Conservation (phyloP, 805 yeast species). For the Metschnikowia arizonensis region DNA sequence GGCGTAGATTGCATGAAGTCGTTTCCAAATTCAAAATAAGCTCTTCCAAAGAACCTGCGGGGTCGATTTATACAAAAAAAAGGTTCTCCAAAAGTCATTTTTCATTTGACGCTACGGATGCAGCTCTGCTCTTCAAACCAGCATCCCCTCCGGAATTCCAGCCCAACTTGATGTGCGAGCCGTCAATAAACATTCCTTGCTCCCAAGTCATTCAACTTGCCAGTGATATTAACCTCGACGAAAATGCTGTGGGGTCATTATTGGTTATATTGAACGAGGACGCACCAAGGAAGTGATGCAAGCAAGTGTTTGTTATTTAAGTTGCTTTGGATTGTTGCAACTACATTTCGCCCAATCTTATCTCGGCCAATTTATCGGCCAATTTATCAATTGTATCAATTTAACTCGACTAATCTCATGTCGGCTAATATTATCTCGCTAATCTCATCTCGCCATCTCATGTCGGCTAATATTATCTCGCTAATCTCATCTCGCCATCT, state of each 20-base stretch:
- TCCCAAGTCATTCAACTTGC: conserved; percentile 8
- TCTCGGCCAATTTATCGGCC: too few relatives aligned
- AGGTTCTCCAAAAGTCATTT: conserved; percentile 1
- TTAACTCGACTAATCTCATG: too few relatives aligned
- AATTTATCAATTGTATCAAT: too few relatives aligned
- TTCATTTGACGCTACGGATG: conserved; percentile 1
- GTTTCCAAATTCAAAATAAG: background rate
- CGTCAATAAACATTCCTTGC: conserved; percentile 5
- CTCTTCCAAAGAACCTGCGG: background rate
- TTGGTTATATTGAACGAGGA: conserved; percentile 9
- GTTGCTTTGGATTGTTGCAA: background rate
- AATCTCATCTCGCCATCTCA: too few relatives aligned
- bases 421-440: too few relatives aligned
- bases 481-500: too few relatives aligned
- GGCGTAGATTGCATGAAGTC: conserved; percentile 3
- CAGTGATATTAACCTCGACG: conserved; percentile 11
- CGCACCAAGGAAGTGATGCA: background rate
- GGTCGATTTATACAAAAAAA: background rate
- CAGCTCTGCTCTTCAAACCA: background rate
- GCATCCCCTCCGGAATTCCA: background rate
- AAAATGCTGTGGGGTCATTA: conserved; percentile 13
- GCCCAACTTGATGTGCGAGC: background rate
- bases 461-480: too few relatives aligned
- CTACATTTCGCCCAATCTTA: background rate
- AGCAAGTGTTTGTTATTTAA: background rate